Base-by-base conservation (phyloP, 2,329 filamentous ascomycete species). In the Trichophyton verrucosum region DNA sequence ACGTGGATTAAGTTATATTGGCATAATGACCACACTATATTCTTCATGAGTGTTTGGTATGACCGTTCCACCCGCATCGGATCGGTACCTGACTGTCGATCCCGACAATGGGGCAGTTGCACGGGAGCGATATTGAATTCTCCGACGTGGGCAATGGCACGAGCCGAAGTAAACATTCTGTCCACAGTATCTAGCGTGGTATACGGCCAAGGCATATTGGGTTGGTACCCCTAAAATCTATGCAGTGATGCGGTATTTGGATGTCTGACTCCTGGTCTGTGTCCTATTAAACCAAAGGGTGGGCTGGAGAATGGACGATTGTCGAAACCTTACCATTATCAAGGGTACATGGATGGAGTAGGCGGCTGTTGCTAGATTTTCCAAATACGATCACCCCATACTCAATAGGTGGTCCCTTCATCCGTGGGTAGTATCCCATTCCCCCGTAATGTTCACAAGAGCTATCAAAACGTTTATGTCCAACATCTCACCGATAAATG, bases 51-150 rank as follows among this genome's bases (percentile, higher is more conserved):
- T 17, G 27, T 33, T 33, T 55, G 27, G 15, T 55, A 55, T 55
- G 49, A 55, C 49, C 49, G 49, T 55, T 55, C 6, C 30, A 36
- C 9, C 15, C 27, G 49, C 17, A 5, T 15, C 33, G 6, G 49
- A 55, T 36, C 49, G 49, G 49, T 55, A 36, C 49, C 49, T 55
- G 49, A 55, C 49, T 27, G 49, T n/a, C 49, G 49, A 55, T 55
- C 49, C 27, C 20, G 8, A 9, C 4, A 27, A 36, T 22, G 33
- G 49, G 30, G 27, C 7, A 17, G 24, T 33, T 33, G 9, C 49
- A 55, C 49, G 24, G 30, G 27, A 15, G 27, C 30, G 27, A 36
- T 36, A 55, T 55, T 49, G 46, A 27, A 20, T 55, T 33, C 49
- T 36, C 49, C 49, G 27, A 36, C 22, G 11, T 27, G 27, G 49